Evolutionary conservation across 768 basidiomycete genomes (phyloP), one percentile per base, ranked within the genome.

Genomic region (Suillus subaureus): DNA sequence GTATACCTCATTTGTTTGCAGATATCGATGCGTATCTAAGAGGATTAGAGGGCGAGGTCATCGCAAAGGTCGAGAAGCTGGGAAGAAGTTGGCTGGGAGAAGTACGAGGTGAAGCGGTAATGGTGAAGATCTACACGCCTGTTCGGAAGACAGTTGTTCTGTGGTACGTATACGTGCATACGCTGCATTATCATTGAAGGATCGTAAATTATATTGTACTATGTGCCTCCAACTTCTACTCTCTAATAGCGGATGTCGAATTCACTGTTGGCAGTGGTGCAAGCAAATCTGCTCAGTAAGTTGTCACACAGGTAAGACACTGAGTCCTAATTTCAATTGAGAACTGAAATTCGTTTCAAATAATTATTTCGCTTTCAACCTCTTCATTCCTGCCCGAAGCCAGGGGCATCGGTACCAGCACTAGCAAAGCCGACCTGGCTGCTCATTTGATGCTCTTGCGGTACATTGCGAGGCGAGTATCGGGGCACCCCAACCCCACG

Each of bases 1-100:
- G 91, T 3, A 87, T 89, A 28, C 93, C 94, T 0, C 73, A 74
- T 8, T 81, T 97, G 6, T 74, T 90, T 4, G 71, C 74, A 6
- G 86, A 82, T 4, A 93, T 96, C 86, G 90, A 92, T 58, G 76
- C 76, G 5, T 98, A 97, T 76, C 82, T 94, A 66, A 83, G 83
- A 65, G 75, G 72, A 2, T 77, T 93, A 64, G 90, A 94, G 75
- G 80, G 77, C 4, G 95, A 96, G 75, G 95, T 97, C 0, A 71
- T 93, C 71, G 83, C 69, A 4, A 97, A 97, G 77, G 89, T 92
- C 9, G 87, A 87, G n/a, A 89, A 79, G 69, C 75, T 99, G 54
- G n/a, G 85, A 87, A 66, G 81, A 87, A 64, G 80, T 91, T 15
- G 97, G 97, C 6, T 98, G 96, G 96, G 93, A 94, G 71, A 80